Evolutionary conservation across 1,284 basidiomycete species (phyloP).

Genomic region (Hypsizygus ulmarius): DNA sequence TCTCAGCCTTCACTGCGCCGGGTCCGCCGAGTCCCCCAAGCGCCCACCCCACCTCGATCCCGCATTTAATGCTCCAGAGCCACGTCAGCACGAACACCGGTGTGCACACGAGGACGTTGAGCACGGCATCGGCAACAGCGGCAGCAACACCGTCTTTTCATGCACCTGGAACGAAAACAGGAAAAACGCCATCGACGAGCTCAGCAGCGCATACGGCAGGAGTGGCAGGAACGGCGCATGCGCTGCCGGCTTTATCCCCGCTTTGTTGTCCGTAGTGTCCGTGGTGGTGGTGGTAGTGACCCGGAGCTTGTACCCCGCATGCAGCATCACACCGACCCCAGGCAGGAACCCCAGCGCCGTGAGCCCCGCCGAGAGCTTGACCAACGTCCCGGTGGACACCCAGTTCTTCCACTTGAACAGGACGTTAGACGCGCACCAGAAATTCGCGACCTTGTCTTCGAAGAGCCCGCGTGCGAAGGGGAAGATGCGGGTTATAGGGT

Average conservation of each 20-base stretch:
- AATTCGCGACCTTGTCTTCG: constrained; percentile 96
- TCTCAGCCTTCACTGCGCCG: constrained; percentile 1
- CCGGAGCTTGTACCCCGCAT: constrained; percentile 43
- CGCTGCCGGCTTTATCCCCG: not conserved
- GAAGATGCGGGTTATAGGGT: constrained; percentile 81
- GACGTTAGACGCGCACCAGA: constrained; percentile 94
- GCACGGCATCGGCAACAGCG: constrained; percentile 82
- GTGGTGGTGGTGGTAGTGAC: constrained; percentile 10
- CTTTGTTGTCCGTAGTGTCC: too few species aligned
- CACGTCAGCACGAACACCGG: constrained; percentile 74
- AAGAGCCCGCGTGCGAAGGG: constrained; percentile 89
- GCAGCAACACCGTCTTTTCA: constrained; percentile 90
- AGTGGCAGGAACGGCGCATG: constrained; percentile 56
- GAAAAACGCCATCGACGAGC: constrained; percentile 85
- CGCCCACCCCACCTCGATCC: constrained; percentile 68
- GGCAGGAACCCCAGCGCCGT: constrained; percentile 68
- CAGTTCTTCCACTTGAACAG: constrained; percentile 76
- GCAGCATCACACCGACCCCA: constrained; percentile 53
- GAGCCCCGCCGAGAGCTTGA: constrained; percentile 56
- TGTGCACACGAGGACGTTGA: constrained; percentile 83
- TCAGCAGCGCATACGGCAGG: constrained; percentile 69
- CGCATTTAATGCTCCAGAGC: constrained; percentile 76
- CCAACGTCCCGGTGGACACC: constrained; percentile 45
- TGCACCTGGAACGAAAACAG: constrained; percentile 96
- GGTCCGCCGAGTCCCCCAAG: constrained; percentile 30